Percentiles rank a stretch among this genome's conserved stretches.
Conservation (phyloP, 305 asterid genomes). For the Vinca major region DNA sequence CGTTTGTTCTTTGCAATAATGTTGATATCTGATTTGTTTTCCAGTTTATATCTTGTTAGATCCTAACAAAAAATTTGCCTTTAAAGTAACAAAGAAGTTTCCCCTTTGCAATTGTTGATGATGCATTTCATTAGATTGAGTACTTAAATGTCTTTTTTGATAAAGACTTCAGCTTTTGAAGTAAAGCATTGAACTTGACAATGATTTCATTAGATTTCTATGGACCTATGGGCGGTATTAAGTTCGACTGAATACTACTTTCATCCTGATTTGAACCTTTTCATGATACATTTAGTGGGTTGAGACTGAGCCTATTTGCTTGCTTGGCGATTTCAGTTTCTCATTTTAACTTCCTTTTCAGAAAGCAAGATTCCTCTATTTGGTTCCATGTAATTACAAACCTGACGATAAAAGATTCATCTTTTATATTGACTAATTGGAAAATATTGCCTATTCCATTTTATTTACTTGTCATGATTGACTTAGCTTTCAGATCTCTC, state of each 20-base stretch:
- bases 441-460: neutral
- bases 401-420: neutral
- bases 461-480: neutral
- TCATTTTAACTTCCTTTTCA: neutral
- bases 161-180: neutral
- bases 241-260: neutral
- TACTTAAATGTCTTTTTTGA: neutral
- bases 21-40: neutral
- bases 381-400: neutral
- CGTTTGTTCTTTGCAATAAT: conserved; percentile 6
- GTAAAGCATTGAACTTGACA: conserved; percentile 4
- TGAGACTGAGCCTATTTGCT: neutral
- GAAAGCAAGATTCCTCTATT: neutral
- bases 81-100: neutral
- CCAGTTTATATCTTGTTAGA: neutral
- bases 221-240: neutral
- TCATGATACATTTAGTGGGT: neutral
- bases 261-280: neutral
- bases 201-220: neutral
- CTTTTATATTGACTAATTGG: neutral
- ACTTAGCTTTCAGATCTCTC: neutral
- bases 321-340: neutral
- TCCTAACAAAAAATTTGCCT: too few relatives aligned
- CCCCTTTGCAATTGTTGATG: neutral
- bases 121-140: neutral